Base-by-base conservation (phyloP, 805 yeast species). In the Candida methanosorbosa region DNA sequence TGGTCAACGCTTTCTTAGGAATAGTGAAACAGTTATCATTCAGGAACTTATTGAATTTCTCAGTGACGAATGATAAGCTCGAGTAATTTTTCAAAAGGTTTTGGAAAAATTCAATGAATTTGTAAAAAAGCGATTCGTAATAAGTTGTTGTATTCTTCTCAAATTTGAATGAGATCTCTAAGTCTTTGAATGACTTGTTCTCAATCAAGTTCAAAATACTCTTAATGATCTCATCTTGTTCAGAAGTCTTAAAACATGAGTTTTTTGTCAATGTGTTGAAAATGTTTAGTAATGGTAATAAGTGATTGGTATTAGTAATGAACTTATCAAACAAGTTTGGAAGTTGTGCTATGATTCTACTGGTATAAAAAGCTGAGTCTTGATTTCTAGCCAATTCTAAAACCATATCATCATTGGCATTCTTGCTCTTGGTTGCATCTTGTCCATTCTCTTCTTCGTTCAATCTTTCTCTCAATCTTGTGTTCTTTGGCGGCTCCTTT, bases 81-180 rank as follows among this genome's bases (percentile, higher is more conserved):
- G n/a, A n/a, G n/a, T n/a, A n/a, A n/a, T n/a, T n/a, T n/a, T n/a
- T n/a, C n/a, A n/a, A n/a, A n/a, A n/a, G n/a, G n/a, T n/a, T n/a
- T 20, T 26, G 9, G 23, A 53, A 50, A 21, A 54, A 40, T 6
- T 18, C 6, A 4, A 38, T 24, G 18, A 39, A 46, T 14, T 43
- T 48, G 37, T 38, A 45, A 16, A 37, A 43, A 9, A 45, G 24
- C 1, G 58, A 49, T 22, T 51, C 45, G 27, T 26, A 47, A 32
- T 39, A 54, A 5, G 21, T 22, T 4, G 41, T 29, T 15, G 36
- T 33, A 9, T 33, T 32, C 5, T 25, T 16, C 19, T n/a, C n/a
- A n/a, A n/a, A n/a, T n/a, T n/a, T n/a, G n/a, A n/a, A n/a, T n/a
- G n/a, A n/a, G n/a, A n/a, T n/a, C n/a, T n/a, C n/a, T n/a, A n/a